Evolutionary conservation across 179 eudicot species (phyloP).

Genomic region (Beta corolliflora): DNA sequence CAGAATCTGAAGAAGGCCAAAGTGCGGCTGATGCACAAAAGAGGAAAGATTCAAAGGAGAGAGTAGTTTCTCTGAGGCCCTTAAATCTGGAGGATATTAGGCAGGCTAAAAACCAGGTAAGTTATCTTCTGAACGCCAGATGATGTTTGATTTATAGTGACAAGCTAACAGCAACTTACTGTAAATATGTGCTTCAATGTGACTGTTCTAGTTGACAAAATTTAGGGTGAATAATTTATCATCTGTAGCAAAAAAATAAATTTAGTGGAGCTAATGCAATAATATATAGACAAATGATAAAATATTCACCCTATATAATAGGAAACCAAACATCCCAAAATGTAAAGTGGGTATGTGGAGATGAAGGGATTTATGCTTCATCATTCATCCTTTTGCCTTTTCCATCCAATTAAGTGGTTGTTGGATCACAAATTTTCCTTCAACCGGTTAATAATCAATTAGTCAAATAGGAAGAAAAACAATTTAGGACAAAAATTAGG

Average conservation of each 20-base stretch:
- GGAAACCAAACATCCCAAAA: no score
- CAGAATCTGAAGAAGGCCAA: constrained; percentile 46
- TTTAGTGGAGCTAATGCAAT: no score
- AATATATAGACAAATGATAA: no score
- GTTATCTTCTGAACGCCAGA: background rate
- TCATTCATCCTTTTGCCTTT: no score
- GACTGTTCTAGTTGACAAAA: background rate
- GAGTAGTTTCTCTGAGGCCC: constrained; percentile 62
- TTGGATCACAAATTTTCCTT: no score
- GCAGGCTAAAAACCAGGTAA: constrained; percentile 88
- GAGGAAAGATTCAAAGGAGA: constrained; percentile 51
- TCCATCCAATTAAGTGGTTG: no score
- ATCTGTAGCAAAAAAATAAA: background rate
- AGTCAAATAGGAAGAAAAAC: no score
- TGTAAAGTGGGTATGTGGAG: no score
- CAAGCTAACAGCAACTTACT: background rate
- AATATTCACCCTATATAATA: no score
- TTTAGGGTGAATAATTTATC: background rate
- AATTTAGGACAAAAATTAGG: no score
- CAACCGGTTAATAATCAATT: no score
- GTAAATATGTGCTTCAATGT: background rate
- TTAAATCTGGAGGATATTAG: constrained; percentile 79
- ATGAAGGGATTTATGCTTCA: no score
- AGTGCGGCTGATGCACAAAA: constrained; percentile 37
- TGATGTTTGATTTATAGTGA: background rate